Conservation (phyloP, 2,329 filamentous ascomycete genomes). For the Neobulgaria alba region DNA sequence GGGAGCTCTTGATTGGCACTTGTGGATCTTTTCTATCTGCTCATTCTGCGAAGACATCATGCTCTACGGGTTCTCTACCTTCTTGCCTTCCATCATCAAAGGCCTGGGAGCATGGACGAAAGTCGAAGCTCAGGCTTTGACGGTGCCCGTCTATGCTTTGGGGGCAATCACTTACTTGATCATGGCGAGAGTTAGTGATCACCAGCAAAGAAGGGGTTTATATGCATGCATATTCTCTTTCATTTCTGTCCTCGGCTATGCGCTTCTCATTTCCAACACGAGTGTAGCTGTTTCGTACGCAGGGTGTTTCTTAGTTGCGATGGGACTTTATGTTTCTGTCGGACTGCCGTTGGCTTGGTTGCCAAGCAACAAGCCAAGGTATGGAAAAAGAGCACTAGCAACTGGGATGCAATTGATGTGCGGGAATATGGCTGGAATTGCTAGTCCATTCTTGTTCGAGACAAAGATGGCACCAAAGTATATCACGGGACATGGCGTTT, state of each 20-base stretch:
- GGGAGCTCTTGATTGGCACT: conserved; percentile 54
- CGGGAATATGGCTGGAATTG: conserved; percentile 51
- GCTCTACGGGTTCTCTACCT: conserved; percentile 60
- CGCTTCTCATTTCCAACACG: conserved; percentile 43
- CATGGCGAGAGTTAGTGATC: conserved; percentile 48
- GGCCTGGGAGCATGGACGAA: conserved; percentile 47
- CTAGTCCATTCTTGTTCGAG: conserved; percentile 48
- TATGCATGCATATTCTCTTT: conserved; percentile 46
- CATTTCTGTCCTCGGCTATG: conserved; percentile 47
- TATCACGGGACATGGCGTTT: conserved; percentile 42
- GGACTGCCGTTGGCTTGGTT: conserved; percentile 30
- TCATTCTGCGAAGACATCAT: conserved; percentile 57
- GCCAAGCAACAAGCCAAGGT: conserved; percentile 48
- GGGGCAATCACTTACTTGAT: conserved; percentile 53
- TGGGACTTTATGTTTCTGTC: conserved; percentile 43
- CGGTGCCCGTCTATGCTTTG: conserved; percentile 57
- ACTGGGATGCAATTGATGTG: conserved; percentile 51
- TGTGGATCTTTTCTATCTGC: conserved; percentile 50
- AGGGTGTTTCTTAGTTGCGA: conserved; percentile 51
- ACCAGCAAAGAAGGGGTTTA: conserved; percentile 35
- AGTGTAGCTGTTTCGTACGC: conserved; percentile 48
- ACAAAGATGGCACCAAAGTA: conserved; percentile 36
- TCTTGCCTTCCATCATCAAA: conserved; percentile 60
- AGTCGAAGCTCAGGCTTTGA: conserved; percentile 55
- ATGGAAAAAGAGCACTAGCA: conserved; percentile 51